These are phyloP conservation scores for Hordeum marinum DNA, from an alignment of 176 grass and related monocot species.

Conservation along the genomic window DNA sequence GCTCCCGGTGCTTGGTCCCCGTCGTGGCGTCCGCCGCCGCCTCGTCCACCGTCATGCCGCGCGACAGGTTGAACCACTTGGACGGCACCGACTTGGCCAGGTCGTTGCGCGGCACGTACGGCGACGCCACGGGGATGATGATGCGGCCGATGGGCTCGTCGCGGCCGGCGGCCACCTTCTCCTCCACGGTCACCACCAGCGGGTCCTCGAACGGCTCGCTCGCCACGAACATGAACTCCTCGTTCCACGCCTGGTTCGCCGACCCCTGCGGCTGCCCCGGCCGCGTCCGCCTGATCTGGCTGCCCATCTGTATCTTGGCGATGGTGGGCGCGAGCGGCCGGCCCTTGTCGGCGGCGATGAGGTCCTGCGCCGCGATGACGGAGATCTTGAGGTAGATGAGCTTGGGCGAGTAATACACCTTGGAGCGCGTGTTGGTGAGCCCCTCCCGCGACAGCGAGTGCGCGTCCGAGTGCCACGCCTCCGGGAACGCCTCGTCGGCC, in stretches of 20 bases:
- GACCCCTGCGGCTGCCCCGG: constrained; percentile 16
- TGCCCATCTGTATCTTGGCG: constrained; percentile 51
- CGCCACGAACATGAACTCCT: constrained; percentile 87
- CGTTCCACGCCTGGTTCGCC: constrained; percentile 55
- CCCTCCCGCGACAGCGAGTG: constrained; percentile 32
- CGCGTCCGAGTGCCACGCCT: constrained; percentile 81
- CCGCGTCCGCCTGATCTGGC: constrained; percentile 39
- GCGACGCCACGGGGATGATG: constrained; percentile 24
- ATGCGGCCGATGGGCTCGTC: constrained; percentile 53
- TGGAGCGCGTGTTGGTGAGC: constrained; percentile 41
- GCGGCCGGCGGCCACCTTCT: constrained; percentile 32
- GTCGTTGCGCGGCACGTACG: constrained; percentile 39
- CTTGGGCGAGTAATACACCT: constrained; percentile 75
- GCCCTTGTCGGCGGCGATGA: constrained; percentile 35
- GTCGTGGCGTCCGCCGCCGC: constrained; percentile 14
- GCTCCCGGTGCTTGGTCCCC: not conserved
- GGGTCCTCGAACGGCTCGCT: constrained; percentile 66
- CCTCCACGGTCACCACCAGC: constrained; percentile 73
- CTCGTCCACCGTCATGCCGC: constrained; percentile 27
- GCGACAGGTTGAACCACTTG: constrained; percentile 71
- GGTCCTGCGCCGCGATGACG: constrained; percentile 60
- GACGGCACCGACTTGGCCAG: constrained; percentile 33
- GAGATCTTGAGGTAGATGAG: constrained; percentile 57
- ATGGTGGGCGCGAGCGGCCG: constrained; percentile 27
- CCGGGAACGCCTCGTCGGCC: constrained; percentile 73